Conservation (phyloP, 2,329 filamentous ascomycete genomes). For the Kalmusia sp. region DNA sequence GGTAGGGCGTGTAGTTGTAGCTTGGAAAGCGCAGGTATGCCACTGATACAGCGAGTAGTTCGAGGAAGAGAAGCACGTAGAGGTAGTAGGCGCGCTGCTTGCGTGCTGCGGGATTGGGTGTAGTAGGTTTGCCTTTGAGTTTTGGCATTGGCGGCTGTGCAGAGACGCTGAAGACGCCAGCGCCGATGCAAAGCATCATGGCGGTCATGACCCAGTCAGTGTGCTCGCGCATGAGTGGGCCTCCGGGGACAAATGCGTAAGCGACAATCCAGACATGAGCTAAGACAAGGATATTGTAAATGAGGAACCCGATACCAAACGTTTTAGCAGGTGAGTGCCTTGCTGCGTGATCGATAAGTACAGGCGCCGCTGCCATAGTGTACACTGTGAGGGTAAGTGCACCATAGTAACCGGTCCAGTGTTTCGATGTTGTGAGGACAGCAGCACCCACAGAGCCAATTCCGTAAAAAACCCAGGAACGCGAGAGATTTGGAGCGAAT, state of each 20-base stretch:
- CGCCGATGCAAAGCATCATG: slow-evolving; percentile 84
- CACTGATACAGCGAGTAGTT: slow-evolving; percentile 79
- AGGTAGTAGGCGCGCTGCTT: slow-evolving; percentile 71
- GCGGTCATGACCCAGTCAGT: slow-evolving; percentile 94
- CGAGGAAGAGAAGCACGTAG: slow-evolving; percentile 75
- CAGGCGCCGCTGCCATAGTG: slow-evolving; percentile 78
- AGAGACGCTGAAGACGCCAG: slow-evolving; percentile 76
- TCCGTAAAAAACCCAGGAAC: slow-evolving; percentile 81
- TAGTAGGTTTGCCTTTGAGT: slow-evolving; percentile 53
- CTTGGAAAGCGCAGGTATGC: slow-evolving; percentile 91
- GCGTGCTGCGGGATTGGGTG: slow-evolving; percentile 54
- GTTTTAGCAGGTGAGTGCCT: slow-evolving; percentile 78
- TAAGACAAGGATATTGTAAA: slow-evolving; percentile 94
- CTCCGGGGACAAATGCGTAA: slow-evolving; percentile 96
- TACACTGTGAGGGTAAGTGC: slow-evolving; percentile 79
- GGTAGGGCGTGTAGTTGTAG: slow-evolving; percentile 90
- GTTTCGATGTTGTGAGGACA: slow-evolving; percentile 74
- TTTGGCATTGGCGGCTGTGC: slow-evolving; percentile 57
- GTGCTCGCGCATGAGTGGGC: slow-evolving; percentile 87
- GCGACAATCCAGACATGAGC: slow-evolving; percentile 99
- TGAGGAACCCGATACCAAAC: slow-evolving; percentile 86
- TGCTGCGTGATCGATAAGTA: slow-evolving; percentile 77
- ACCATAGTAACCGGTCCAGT: slow-evolving; percentile 92
- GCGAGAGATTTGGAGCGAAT: slow-evolving; percentile 72
- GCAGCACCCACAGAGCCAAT: slow-evolving; percentile 81